A percentile compares a stretch with the other conserved stretches of the same genome.
Evolutionary conservation across 2,329 filamentous ascomycete species (phyloP).

Genomic region (Decorospora gaudefroyi): DNA sequence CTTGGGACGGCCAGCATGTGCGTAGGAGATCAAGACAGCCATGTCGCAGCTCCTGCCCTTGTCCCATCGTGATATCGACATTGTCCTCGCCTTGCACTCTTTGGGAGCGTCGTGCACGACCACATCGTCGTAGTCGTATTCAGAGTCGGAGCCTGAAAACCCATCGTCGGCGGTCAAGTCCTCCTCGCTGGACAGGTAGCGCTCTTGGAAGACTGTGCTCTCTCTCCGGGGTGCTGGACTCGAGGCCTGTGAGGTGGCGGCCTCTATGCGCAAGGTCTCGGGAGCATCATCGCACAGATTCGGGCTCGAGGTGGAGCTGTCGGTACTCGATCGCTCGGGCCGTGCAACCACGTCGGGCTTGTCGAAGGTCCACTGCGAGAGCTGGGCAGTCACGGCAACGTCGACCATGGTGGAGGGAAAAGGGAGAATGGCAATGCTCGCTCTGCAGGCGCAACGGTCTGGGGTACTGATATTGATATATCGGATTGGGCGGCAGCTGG

Average conservation of each 20-base stretch:
- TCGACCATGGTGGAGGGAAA: constrained; percentile 34
- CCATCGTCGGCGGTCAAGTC: constrained; percentile 45
- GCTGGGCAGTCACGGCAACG: constrained; percentile 40
- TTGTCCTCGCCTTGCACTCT: constrained; percentile 36
- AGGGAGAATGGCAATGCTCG: constrained; percentile 1
- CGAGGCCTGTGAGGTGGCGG: constrained; percentile 24
- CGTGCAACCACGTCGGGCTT: constrained; percentile 35
- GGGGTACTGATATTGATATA: constrained; percentile 22
- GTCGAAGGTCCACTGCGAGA: constrained; percentile 47
- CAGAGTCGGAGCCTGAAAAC: constrained; percentile 29
- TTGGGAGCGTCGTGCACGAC: constrained; percentile 38
- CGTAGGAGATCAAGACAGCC: constrained; percentile 46
- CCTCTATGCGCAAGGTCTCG: constrained; percentile 43
- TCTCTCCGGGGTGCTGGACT: constrained; percentile 26
- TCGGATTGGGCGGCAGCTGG: constrained; percentile 21
- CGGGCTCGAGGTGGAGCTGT: constrained; percentile 43
- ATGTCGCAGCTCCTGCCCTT: constrained; percentile 45
- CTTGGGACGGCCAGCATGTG: constrained; percentile 47
- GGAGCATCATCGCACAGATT: constrained; percentile 42
- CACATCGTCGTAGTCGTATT: constrained; percentile 40
- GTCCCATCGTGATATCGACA: constrained; percentile 42
- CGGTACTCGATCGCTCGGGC: constrained; percentile 35
- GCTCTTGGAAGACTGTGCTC: constrained; percentile 39
- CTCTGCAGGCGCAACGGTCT: constrained; percentile 6
- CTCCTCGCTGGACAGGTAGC: constrained; percentile 48